phyloP scores from a whole-genome alignment of 1,284 basidiomycete species.

The Apiotrichum gracile region DNA sequence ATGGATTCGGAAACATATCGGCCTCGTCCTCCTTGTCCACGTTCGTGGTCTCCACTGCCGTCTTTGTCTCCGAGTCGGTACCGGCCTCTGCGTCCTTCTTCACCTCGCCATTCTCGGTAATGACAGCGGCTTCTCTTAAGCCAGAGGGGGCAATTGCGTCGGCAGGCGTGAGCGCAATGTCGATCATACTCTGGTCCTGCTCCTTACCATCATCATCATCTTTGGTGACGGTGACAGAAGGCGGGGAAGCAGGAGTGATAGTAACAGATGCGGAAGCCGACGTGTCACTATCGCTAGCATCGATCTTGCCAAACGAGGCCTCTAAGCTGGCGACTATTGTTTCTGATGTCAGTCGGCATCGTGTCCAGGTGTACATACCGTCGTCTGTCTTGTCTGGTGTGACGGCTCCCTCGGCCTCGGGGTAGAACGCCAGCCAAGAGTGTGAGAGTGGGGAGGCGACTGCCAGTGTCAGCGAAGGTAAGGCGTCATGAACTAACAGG shows the following conservation, averaged over 20 bases:
- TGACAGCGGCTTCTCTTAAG: no score
- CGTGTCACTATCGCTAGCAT: background rate
- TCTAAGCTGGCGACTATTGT: background rate
- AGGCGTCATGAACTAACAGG: constrained; percentile 1
- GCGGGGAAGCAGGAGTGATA: no score
- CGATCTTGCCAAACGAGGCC: constrained; percentile 2
- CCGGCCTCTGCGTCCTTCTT: no score
- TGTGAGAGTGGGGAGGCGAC: constrained; percentile 12
- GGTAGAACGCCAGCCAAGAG: constrained; percentile 32
- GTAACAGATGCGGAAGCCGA: no score
- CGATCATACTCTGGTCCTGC: background rate
- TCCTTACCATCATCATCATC: background rate
- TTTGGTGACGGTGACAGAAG: background rate
- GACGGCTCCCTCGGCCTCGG: constrained; percentile 5
- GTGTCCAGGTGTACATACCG: background rate
- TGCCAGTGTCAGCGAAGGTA: background rate
- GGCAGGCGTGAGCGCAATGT: background rate
- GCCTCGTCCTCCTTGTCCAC: constrained; percentile 3
- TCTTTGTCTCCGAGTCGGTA: background rate
- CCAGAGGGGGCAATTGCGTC: no score
- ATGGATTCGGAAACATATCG: constrained; percentile 29
- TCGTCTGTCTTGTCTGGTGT: background rate
- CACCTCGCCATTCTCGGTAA: no score
- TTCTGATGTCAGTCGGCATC: background rate
- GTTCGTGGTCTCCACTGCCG: background rate